Base-by-base conservation (phyloP, 495 filamentous ascomycete genomes). In the Penicillium verhagenii region DNA sequence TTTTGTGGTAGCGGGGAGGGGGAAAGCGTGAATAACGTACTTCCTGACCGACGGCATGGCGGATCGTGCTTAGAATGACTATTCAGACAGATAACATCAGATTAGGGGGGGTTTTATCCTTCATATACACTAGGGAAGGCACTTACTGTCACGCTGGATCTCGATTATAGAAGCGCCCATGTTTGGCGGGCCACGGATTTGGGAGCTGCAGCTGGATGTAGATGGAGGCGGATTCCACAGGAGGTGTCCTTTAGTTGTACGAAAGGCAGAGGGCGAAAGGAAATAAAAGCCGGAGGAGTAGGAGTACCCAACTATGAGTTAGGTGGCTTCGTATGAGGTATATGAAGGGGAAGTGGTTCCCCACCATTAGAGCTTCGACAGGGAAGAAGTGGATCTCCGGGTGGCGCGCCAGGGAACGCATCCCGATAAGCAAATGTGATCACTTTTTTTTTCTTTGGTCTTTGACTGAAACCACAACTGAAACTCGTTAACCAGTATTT, bases 11-110 rank as follows among this genome's bases (percentile, higher is more conserved):
- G 60, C 63, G 47, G 58, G 66, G 48, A 62, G 57, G 50, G 53
- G 35, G 43, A 43, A n/a, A n/a, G n/a, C n/a, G n/a, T n/a, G 24
- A 28, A 49, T 42, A 47, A 58, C 80, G 52, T 71, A 86, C 84
- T 61, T 88, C 82, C 62, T 80, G 74, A 57, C 74, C 80, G 42
- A 75, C 83, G 45, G 82, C 77, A 68, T 80, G 69, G 52, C 79
- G 75, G 55, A 88, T 79, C 14, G 80, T 82, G 54, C 75, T 75
- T 19, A 87, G 70, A 26, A 88, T 82, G 47, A 85, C 83, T 86
- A 59, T 20, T 13, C 46, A 9, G 42, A 16, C 18, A 26, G 25
- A 5, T 20, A 4, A n/a, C 20, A 16, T 68, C 37, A 68, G 63
- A 40, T 10, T 24, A 25, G 4, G 25, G 48, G 35, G n/a, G n/a